These are phyloP conservation scores for Alternaria gaisen DNA, from an alignment of 2,329 filamentous ascomycete genomes.

Conservation along the genomic window DNA sequence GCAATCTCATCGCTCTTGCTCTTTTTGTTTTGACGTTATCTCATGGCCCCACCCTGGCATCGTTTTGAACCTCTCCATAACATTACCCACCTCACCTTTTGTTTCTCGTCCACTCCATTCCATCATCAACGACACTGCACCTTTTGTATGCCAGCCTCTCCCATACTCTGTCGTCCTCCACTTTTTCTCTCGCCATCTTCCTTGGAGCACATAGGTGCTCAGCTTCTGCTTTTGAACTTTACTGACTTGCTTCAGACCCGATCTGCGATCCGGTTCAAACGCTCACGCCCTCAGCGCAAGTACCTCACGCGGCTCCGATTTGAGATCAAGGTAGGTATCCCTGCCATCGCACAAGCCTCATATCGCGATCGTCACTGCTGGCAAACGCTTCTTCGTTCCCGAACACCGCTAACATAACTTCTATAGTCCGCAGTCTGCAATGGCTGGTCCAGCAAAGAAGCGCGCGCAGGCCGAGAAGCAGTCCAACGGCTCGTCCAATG, in stretches of 20 bases:
- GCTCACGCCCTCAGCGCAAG: constrained; percentile 8
- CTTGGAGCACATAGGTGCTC: constrained; percentile 17
- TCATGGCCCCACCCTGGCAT: constrained; percentile 6
- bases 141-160: constrained; percentile 6
- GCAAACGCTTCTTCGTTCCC: constrained; percentile 7
- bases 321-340: constrained; percentile 25
- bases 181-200: constrained; percentile 8
- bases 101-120: constrained; percentile 6
- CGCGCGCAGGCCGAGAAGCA: constrained; percentile 43
- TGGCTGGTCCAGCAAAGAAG: constrained; percentile 51
- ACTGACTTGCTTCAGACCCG: constrained; percentile 25
- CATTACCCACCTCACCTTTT: constrained; percentile 8
- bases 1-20: constrained; percentile 20
- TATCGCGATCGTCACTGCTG: not conserved
- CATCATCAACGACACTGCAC: constrained; percentile 5
- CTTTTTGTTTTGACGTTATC: constrained; percentile 15
- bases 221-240: constrained; percentile 16
- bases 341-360: not conserved
- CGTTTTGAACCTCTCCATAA: constrained; percentile 13
- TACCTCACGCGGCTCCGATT: constrained; percentile 11
- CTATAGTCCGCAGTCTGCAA: constrained; percentile 34
- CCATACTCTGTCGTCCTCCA: not conserved
- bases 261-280: constrained; percentile 20
- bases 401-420: constrained; percentile 28
- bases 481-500: constrained; percentile 34